phyloP scores from a whole-genome alignment of 805 yeast species.

The Pichia deserticola region DNA sequence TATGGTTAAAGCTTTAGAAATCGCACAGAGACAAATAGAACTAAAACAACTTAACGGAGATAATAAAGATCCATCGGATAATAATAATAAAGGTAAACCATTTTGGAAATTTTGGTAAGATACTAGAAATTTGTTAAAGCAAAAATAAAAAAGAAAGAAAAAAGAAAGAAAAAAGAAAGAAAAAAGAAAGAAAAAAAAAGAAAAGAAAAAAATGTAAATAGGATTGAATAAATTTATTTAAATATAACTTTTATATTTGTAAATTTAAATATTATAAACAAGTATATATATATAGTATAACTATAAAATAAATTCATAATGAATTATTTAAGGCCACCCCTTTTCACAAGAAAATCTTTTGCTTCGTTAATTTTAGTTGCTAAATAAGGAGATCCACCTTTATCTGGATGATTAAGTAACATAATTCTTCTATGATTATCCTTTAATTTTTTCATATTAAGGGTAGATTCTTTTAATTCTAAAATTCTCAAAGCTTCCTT shows the following conservation, averaged over 20 bases:
- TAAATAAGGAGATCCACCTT: constrained; percentile 83
- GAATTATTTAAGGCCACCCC: constrained; percentile 37
- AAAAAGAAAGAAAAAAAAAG: no score
- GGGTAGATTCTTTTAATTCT: constrained; percentile 59
- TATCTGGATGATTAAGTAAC: constrained; percentile 90
- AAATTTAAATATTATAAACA: constrained; percentile 7
- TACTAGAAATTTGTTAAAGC: neutral
- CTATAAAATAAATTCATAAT: neutral
- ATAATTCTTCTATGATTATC: constrained; percentile 78
- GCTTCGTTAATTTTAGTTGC: constrained; percentile 94
- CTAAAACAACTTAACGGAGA: constrained; percentile 13
- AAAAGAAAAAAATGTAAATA: neutral
- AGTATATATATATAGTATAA: neutral
- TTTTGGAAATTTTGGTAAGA: constrained; percentile 26
- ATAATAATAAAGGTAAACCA: constrained; percentile 10
- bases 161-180: no score
- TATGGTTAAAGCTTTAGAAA: constrained; percentile 36
- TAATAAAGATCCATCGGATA: neutral
- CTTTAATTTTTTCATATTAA: constrained; percentile 58
- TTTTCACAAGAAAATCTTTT: constrained; percentile 66
- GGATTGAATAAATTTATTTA: no score
- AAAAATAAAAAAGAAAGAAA: no score
- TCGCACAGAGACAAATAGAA: constrained; percentile 26
- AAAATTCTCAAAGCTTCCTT: constrained; percentile 84
- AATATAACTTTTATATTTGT: no score